Evolutionary conservation across 768 basidiomycete species (phyloP), one percentile per base, ranked within the genome.

Genomic region (Suillus decipiens): DNA sequence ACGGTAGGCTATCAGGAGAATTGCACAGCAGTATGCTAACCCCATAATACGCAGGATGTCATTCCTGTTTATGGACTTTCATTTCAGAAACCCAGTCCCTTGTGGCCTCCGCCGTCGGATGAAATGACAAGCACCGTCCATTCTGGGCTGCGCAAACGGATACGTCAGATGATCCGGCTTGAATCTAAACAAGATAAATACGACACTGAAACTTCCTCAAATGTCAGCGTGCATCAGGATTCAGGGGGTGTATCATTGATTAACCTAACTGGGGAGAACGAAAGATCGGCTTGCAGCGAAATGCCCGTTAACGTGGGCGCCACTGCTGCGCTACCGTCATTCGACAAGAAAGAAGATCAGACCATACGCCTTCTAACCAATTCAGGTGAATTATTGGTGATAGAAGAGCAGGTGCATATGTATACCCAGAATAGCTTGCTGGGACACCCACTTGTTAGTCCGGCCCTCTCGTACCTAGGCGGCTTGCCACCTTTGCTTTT

Each of bases 401-500:
- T 91, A 61, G 76, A 82, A 51, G 78, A 86, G 47, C 95, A 96
- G 75, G 79, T 98, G 10, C 96, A 99, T 62, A 77, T 97, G 58
- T 97, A 97, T 69, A 81, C 91, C 17, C 88, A 86, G 61, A 98
- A 97, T 71, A 88, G 81, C 61, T 77, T 93, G 65, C 69, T 96
- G 2, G 77, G 70, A 3, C 93, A 96, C 71, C 95, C 95, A 2
- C 82, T 95, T 55, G 85, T 99, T 45, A 95, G 92, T 66, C 89
- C 95, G 0, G 86, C 83, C 9, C 72, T 91, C 66, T 85, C 86
- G 0, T 95, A 94, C 75, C 82, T 99, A 12, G 97, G 96, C 6
- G 96, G 96, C 2, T 75, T 99, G 0, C 93, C 93, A 2, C 97
- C 97, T 14, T 71, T 99, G 53, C 76, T 94, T 31, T 77, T 99